phyloP scores from a whole-genome alignment of 345 rosid genomes.

The Moringa oleifera region DNA sequence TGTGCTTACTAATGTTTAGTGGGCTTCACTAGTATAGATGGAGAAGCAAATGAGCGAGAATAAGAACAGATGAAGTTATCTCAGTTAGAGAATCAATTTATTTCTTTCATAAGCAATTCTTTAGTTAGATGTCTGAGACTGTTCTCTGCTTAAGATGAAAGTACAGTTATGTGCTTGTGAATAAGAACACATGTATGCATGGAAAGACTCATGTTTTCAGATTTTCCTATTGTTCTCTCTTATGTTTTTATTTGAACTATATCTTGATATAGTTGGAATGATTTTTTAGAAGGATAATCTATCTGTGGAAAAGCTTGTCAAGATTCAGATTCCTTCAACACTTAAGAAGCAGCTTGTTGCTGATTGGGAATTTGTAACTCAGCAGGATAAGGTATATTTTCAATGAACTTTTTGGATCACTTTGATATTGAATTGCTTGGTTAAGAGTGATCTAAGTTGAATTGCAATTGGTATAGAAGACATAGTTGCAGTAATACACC shows the following conservation, averaged over 20 bases:
- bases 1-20: no score
- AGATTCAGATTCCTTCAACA: slow-evolving; percentile 79
- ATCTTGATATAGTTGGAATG: slow-evolving; percentile 5
- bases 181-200: neutral
- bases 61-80: no score
- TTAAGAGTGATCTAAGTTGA: slow-evolving; percentile 5
- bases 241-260: neutral
- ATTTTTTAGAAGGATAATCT: slow-evolving; percentile 44
- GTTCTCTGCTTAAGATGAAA: neutral
- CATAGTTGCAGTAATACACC: neutral
- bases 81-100: no score
- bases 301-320: slow-evolving; percentile 57
- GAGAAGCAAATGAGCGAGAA: no score
- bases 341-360: slow-evolving; percentile 82
- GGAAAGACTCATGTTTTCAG: neutral
- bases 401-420: slow-evolving; percentile 2
- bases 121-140: no score
- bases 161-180: neutral
- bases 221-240: neutral
- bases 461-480: neutral
- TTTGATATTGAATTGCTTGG: slow-evolving; percentile 4
- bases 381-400: slow-evolving; percentile 72
- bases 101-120: no score
- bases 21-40: no score
- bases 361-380: slow-evolving; percentile 74